Evolutionary conservation across 2,329 filamentous ascomycete species (phyloP).

Genomic region (Mollisiaceae sp.): DNA sequence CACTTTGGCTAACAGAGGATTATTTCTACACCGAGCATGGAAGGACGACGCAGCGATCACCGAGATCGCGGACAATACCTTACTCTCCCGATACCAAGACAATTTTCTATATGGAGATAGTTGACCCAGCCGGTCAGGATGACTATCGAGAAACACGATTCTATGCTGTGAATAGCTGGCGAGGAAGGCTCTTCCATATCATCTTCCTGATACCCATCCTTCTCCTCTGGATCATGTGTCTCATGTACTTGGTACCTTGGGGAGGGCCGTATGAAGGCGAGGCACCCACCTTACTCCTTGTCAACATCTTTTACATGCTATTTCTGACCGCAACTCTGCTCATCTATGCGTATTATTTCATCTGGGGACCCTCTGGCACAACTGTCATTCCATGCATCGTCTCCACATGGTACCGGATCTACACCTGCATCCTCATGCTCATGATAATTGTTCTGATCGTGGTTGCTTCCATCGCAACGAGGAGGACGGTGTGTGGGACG

Average conservation of each 20-base stretch:
- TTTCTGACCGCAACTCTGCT: constrained; percentile 25
- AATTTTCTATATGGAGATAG: too few relatives aligned
- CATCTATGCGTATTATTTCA: constrained; percentile 31
- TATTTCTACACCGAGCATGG: constrained; percentile 9
- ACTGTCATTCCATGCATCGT: constrained; percentile 39
- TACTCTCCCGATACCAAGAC: background rate
- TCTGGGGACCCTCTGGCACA: constrained; percentile 23
- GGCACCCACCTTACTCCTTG: constrained; percentile 21
- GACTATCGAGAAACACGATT: too few relatives aligned
- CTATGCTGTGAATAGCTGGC: too few relatives aligned
- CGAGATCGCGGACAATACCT: background rate
- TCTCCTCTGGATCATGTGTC: background rate
- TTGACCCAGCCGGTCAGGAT: too few relatives aligned
- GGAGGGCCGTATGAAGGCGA: too few relatives aligned
- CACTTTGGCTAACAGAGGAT: constrained; percentile 25
- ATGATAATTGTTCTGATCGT: constrained; percentile 22
- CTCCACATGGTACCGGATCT: constrained; percentile 37
- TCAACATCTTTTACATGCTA: constrained; percentile 30
- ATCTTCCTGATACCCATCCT: too few relatives aligned
- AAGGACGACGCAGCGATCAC: background rate
- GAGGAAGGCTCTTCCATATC: too few relatives aligned
- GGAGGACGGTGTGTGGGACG: constrained; percentile 29
- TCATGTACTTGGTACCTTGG: too few relatives aligned
- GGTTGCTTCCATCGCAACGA: constrained; percentile 34
- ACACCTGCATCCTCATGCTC: constrained; percentile 29